Evolutionary conservation across 139 green algal species (phyloP).

Genomic region (Chlamydomonas asymmetrica): DNA sequence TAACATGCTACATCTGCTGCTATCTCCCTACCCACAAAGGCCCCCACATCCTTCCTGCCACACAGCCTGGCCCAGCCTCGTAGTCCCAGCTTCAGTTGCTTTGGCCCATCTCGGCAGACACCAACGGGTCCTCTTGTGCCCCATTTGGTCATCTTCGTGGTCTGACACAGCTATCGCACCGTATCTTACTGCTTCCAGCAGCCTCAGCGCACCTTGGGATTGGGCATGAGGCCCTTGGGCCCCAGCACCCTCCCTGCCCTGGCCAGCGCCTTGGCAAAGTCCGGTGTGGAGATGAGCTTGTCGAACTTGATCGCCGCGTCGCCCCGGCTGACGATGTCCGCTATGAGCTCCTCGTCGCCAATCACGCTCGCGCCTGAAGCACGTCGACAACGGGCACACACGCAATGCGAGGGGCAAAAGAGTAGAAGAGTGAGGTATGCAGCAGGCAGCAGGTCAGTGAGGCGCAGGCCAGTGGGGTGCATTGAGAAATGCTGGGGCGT

Average conservation of each 20-base stretch:
- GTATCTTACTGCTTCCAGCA: too few relatives aligned
- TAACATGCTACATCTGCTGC: too few relatives aligned
- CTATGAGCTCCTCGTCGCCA: slow-evolving; percentile 76
- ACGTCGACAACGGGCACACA: too few relatives aligned
- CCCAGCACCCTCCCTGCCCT: slow-evolving; percentile 82
- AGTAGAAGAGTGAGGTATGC: too few relatives aligned
- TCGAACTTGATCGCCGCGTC: slow-evolving; percentile 64
- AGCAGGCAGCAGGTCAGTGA: too few relatives aligned
- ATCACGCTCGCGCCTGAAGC: slow-evolving; percentile 83
- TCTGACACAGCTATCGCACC: slow-evolving; percentile 90
- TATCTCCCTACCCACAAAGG: neutral
- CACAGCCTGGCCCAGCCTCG: neutral
- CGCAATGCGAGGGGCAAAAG: too few relatives aligned
- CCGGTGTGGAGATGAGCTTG: slow-evolving; percentile 74
- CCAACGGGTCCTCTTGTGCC: neutral
- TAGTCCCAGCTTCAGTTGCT: neutral
- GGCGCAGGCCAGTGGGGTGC: too few relatives aligned
- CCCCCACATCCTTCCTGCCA: neutral
- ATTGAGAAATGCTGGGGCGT: too few relatives aligned
- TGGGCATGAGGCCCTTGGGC: slow-evolving; percentile 96
- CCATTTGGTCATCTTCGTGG: slow-evolving; percentile 66
- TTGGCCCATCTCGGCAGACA: neutral
- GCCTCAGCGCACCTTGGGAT: slow-evolving; percentile 80
- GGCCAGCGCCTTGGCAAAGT: slow-evolving; percentile 79
- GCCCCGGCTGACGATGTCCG: slow-evolving; percentile 58